Evolutionary conservation across 768 basidiomycete genomes (phyloP), one percentile per base, ranked within the genome.

Genomic region (Tylopilus sp.): DNA sequence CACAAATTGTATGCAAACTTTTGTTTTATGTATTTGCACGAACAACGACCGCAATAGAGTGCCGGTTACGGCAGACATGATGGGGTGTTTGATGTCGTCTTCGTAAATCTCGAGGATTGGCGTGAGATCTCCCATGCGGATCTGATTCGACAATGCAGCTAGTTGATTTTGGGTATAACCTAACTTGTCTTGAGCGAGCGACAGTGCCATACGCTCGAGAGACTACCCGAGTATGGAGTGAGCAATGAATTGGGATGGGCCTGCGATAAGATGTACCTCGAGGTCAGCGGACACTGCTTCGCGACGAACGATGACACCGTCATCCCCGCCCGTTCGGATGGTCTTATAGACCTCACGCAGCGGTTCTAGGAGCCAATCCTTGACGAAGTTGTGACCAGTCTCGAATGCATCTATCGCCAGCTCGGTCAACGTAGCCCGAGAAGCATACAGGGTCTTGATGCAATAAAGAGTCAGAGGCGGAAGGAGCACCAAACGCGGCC

Each of bases 21-120:
- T 98, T 53, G 93, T 88, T 68, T 98, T 98, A 60, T 98, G 96
- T 0, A 98, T 80, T 64, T 98, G 96, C 28, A 99, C 86, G 57
- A 98, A 85, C 43, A 93, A 72, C 2, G 90, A 85, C 26, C 96
- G 80, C 17, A 98, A 74, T 9, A 98, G 75, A 14, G 85, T 87
- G 4, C 96, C 96, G 7, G 78, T 73, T 5, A 98, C 55, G 6
- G 86, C 90, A 19, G 89, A 92, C 60, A 81, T 85, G 42, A 98
- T 61, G 0, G 96, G 96, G n/a, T 74, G 81, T 66, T 86, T 86
- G 72, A 98, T 91, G 62, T 98, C 93, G 55, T 88, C 82, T 72
- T 98, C 96, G 63, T 96, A 98, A 6, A 94, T 79, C 63, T 85
- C 75, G 55, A 96, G 78, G 6, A 98, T 86, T 17, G 92, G 80